Base-by-base conservation (phyloP, 2,329 filamentous ascomycete species). In the Aspergillus arachidicola region DNA sequence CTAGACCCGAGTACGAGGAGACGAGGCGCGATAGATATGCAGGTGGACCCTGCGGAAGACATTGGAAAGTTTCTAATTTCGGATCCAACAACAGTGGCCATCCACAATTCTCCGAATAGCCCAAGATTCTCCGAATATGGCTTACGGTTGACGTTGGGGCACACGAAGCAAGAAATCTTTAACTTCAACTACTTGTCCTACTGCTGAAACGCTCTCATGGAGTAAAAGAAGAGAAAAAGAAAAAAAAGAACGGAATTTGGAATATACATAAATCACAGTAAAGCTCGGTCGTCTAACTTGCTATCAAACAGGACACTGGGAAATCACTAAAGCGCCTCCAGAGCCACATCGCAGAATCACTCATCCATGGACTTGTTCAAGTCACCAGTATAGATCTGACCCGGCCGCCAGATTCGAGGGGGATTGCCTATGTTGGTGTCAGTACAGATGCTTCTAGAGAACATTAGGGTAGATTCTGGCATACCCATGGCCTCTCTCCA, bases 401-500 rank as follows among this genome's bases (percentile, higher is more conserved):
- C 38, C 4, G 38, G 38, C 6, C 38, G 16, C 38, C 38, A 41
- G 38, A 41, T 41, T 19, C 38, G 16, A 5, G 38, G 38, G 16
- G 38, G 38, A 41, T 41, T 41, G 19, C 38, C 38, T 41, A n/a
- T 3, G 3, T 2, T 7, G 2, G 19, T n/a, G 38, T 41, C 38
- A 41, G 38, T n/a, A 41, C 16, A 19, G 6, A n/a, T n/a, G 19
- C 16, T 19, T 41, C 38, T 14, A 14, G 9, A n/a, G 2, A 3
- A n/a, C 4, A 10, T n/a, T 7, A 41, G 6, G 38, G 16, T 7
- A n/a, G 38, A n/a, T 3, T 19, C 38, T 41, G 16, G 38, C 38
- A 41, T 76, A 80, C 61, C 12, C 64, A 66, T 66, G 6, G 46
- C 43, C 26, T 66, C 61, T 6, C 51, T 50, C 64, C 64, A 66